Percentiles rank a stretch among this genome's conserved stretches.
Conservation (phyloP, 1,284 basidiomycete species). For the Moesziomyces sp. region DNA sequence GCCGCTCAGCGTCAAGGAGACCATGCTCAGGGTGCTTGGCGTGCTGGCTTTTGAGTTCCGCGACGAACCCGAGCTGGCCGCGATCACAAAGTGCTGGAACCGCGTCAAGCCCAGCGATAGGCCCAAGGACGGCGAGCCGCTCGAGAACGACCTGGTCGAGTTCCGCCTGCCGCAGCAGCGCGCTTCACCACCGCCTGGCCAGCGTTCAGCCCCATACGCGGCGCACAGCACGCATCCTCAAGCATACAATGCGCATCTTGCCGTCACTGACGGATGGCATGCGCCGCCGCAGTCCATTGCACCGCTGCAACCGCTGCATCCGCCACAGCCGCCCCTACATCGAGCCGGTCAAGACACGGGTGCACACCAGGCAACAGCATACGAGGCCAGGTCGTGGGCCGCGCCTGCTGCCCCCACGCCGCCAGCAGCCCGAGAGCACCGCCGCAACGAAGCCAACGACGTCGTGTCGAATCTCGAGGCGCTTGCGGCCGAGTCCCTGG, state of each 20-base stretch:
- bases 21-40: conserved; percentile 51
- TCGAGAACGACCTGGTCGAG: conserved; percentile 37
- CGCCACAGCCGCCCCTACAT: conserved; percentile 5
- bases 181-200: conserved; percentile 4
- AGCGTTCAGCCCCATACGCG: too few relatives aligned
- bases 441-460: conserved; percentile 2
- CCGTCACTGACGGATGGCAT: neutral
- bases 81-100: conserved; percentile 60
- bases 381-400: neutral
- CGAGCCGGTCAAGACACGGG: neutral
- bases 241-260: neutral
- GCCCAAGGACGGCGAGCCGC: conserved; percentile 48
- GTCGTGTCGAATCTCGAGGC: conserved; percentile 32
- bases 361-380: conserved; percentile 3
- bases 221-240: neutral
- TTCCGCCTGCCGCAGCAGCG: conserved; percentile 39
- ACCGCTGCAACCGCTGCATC: neutral
- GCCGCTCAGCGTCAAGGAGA: conserved; percentile 51
- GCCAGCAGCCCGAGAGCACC: too few relatives aligned
- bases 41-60: conserved; percentile 59
- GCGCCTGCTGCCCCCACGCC: too few relatives aligned
- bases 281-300: neutral
- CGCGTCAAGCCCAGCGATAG: conserved; percentile 52
- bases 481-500: conserved; percentile 21
- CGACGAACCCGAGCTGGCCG: conserved; percentile 42